Conservation (phyloP, 345 rosid genomes). For the Toxicodendron radicans region DNA sequence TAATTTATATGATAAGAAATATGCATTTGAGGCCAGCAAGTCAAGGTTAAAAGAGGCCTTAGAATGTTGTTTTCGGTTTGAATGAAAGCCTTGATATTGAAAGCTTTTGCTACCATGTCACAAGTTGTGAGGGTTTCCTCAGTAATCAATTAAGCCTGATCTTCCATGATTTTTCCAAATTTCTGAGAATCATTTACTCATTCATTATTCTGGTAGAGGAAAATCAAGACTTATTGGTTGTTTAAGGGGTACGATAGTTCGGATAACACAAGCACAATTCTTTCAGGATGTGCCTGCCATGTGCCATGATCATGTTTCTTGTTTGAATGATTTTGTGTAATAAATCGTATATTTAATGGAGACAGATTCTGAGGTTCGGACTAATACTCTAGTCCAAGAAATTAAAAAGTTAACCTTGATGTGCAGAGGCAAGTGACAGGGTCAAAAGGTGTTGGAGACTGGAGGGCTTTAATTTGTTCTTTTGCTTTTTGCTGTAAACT, state of each 20-base stretch:
- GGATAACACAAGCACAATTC: neutral
- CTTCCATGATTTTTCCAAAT: neutral
- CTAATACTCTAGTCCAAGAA: too few species aligned
- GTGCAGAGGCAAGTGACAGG: neutral
- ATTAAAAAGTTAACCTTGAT: too few species aligned
- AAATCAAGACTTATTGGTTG: neutral
- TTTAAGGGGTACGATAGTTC: neutral
- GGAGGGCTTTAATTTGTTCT: neutral
- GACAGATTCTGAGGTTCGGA: too few species aligned
- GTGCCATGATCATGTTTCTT: too few species aligned
- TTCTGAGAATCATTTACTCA: neutral
- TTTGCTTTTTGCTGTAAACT: neutral
- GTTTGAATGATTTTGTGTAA: too few species aligned
- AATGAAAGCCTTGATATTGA: neutral
- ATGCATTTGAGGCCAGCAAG: constrained; percentile 11
- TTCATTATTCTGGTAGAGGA: neutral
- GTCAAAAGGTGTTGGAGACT: neutral
- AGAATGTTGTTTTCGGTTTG: constrained; percentile 13
- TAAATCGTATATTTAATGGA: too few species aligned
- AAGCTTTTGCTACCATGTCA: constrained; percentile 7
- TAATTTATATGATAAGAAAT: constrained; percentile 13
- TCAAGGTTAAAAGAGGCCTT: constrained; percentile 1
- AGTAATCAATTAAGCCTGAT: too few species aligned
- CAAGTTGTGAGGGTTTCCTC: neutral
- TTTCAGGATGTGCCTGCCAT: neutral